Conservation (phyloP, 1,139 yeast species). For the Torulaspora globosa region DNA sequence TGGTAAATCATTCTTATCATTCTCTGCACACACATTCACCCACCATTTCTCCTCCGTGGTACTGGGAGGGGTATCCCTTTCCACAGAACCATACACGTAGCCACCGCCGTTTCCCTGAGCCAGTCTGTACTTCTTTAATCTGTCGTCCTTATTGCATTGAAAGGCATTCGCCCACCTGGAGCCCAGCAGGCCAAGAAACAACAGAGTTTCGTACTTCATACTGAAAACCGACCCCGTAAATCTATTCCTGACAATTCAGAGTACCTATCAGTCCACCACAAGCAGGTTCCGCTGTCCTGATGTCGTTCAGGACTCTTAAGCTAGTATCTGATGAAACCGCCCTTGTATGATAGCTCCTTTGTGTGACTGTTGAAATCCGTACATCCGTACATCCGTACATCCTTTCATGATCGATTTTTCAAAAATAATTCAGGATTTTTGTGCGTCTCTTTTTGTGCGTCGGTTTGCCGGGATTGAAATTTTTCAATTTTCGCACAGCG, state of each 20-base stretch:
- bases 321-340: too few species aligned
- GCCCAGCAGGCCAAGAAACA: slow-evolving; percentile 1
- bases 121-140: slow-evolving; percentile 27
- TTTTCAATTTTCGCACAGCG: neutral
- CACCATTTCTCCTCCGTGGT: slow-evolving; percentile 60
- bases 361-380: neutral
- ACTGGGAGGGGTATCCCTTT: slow-evolving; percentile 73
- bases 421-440: neutral
- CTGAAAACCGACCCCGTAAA: neutral
- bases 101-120: slow-evolving; percentile 6
- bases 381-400: neutral
- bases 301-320: too few species aligned
- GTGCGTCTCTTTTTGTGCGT: slow-evolving; percentile 5
- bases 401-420: neutral
- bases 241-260: neutral
- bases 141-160: slow-evolving; percentile 15
- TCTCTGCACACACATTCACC: slow-evolving; percentile 59
- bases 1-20: slow-evolving; percentile 36
- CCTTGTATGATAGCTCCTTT: neutral
- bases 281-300: neutral
- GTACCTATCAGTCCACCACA: neutral
- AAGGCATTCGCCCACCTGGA: slow-evolving; percentile 4
- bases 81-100: slow-evolving; percentile 23
- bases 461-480: neutral
- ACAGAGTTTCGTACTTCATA: slow-evolving; percentile 3